Conservation (phyloP, 208 protist species). For the Spongospora subterranea region DNA sequence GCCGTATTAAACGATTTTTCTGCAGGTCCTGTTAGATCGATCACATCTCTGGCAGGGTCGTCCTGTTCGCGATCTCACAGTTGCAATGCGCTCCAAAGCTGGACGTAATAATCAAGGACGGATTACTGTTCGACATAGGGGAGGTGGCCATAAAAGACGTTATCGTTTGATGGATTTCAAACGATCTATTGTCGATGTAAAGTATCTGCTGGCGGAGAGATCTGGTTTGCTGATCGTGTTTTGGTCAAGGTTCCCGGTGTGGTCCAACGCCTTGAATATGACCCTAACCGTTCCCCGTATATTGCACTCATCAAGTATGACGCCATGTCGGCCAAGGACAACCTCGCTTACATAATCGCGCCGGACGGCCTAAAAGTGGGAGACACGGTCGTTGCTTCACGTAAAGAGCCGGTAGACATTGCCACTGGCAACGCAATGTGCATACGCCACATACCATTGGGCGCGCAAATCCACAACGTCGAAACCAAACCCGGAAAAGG, state of each 20-base stretch:
- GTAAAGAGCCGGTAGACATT: conserved; percentile 63
- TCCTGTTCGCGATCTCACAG: conserved; percentile 61
- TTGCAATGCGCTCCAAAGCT: conserved; percentile 56
- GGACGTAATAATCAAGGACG: conserved; percentile 65
- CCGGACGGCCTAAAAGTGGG: conserved; percentile 50
- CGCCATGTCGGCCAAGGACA: conserved; percentile 21
- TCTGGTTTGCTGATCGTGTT: conserved; percentile 26
- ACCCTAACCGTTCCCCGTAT: conserved; percentile 65
- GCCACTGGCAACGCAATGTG: conserved; percentile 63
- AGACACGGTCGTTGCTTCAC: conserved; percentile 2
- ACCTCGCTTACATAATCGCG: conserved; percentile 62
- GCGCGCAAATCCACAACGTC: conserved; percentile 64
- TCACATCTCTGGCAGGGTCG: conserved; percentile 64
- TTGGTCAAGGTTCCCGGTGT: not conserved
- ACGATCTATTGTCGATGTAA: conserved; percentile 39
- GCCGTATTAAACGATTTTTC: not conserved
- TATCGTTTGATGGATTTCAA: conserved; percentile 69
- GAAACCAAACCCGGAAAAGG: conserved; percentile 51
- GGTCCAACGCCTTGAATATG: conserved; percentile 67
- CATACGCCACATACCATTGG: conserved; percentile 64
- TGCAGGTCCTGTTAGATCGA: conserved; percentile 18
- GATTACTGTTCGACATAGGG: conserved; percentile 66
- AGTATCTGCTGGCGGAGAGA: not conserved
- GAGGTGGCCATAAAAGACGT: conserved; percentile 67
- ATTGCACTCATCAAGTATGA: conserved; percentile 65